These are phyloP conservation scores for Paxillus ammoniavirescens DNA, from an alignment of 768 basidiomycete genomes.

Conservation along the genomic window DNA sequence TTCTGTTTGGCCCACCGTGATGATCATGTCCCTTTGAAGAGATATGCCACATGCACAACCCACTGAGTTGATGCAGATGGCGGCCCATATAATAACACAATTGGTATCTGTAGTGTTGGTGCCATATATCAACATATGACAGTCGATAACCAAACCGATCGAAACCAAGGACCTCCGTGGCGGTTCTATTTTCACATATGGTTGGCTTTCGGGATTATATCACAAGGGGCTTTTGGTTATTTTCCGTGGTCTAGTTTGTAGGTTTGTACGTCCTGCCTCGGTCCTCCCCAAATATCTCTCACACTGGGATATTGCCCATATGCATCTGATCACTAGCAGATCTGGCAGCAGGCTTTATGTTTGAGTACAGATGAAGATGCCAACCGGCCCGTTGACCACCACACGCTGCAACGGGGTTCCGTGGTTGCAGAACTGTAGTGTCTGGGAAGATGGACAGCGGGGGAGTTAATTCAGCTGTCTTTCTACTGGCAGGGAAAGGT, in stretches of 20 bases:
- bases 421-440: background rate
- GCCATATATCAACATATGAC: background rate
- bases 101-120: background rate
- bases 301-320: background rate
- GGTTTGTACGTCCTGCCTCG: slow-evolving; percentile 1
- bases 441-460: background rate
- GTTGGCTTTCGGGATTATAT: slow-evolving; percentile 15
- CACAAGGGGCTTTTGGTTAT: slow-evolving; percentile 6
- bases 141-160: background rate
- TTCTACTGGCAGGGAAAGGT: background rate
- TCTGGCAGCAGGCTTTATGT: background rate
- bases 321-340: background rate
- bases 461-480: background rate
- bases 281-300: background rate
- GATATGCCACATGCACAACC: no score
- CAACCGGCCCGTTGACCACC: background rate
- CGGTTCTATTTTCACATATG: slow-evolving; percentile 12
- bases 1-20: background rate
- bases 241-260: slow-evolving; percentile 19
- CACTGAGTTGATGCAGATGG: background rate
- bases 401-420: background rate
- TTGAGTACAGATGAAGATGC: background rate
- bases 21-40: background rate
- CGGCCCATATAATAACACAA: background rate
- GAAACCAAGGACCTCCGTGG: background rate